Percentiles rank a stretch among this genome's conserved stretches.
These are phyloP conservation scores for Fusarium euwallaceae DNA, from an alignment of 2,329 filamentous ascomycete genomes.

Conservation along the genomic window DNA sequence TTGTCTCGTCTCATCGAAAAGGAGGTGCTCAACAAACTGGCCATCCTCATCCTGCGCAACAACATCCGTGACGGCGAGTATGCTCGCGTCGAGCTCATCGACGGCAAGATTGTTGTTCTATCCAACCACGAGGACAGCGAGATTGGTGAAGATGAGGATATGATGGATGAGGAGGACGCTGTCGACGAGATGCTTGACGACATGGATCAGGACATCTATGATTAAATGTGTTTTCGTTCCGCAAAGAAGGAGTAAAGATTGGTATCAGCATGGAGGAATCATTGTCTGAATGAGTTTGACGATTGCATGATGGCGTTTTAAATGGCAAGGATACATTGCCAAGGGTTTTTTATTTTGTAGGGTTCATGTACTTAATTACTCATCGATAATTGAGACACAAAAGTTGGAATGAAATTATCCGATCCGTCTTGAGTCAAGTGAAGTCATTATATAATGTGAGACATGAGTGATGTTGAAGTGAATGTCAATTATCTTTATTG, in stretches of 20 bases:
- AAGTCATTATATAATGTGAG: neutral
- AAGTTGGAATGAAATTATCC: constrained; percentile 1
- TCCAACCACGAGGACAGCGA: constrained; percentile 81
- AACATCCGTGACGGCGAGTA: constrained; percentile 87
- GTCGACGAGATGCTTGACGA: constrained; percentile 75
- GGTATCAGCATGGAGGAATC: constrained; percentile 16
- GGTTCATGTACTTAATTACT: constrained; percentile 28
- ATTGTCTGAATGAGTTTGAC: constrained; percentile 24
- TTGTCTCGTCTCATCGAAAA: constrained; percentile 93
- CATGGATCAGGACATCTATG: constrained; percentile 71
- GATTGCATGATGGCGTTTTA: constrained; percentile 36
- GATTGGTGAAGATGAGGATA: constrained; percentile 74
- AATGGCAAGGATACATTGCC: neutral
- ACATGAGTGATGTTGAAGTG: neutral
- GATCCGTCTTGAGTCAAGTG: neutral
- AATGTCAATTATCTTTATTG: neutral
- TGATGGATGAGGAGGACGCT: constrained; percentile 80
- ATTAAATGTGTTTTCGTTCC: constrained; percentile 46
- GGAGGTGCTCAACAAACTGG: constrained; percentile 93
- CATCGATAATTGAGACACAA: constrained; percentile 16
- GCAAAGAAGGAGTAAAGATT: constrained; percentile 3
- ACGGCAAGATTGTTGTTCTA: constrained; percentile 84
- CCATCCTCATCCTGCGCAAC: constrained; percentile 89
- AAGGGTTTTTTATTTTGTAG: neutral
- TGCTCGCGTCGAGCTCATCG: constrained; percentile 82